These are phyloP conservation scores for Spinacia oleracea DNA, from an alignment of 179 eudicot genomes.

Conservation along the genomic window DNA sequence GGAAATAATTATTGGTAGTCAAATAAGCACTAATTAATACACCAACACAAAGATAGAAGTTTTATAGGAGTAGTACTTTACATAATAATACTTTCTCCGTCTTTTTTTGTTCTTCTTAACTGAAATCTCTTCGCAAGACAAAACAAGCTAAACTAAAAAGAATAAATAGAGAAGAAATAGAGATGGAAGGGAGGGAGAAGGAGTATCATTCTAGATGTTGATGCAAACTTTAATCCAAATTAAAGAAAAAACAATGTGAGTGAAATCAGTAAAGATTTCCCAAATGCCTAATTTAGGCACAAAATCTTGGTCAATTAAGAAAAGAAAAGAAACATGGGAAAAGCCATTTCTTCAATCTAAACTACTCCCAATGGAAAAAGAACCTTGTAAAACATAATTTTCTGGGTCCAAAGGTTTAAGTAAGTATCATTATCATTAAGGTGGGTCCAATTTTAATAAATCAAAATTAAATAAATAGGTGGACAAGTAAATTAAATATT, in stretches of 20 bases:
- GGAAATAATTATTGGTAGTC: background rate
- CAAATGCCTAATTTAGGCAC: constrained; percentile 15
- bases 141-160: no score
- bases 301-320: constrained; percentile 13
- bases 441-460: constrained; percentile 20
- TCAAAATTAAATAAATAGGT: constrained; percentile 1
- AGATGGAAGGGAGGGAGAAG: no score
- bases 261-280: constrained; percentile 27
- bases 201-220: constrained; percentile 35
- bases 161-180: background rate
- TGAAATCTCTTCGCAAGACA: no score
- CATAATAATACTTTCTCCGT: no score
- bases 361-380: constrained; percentile 14
- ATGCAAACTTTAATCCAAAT: constrained; percentile 34
- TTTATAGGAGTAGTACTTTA: no score
- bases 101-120: no score
- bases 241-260: constrained; percentile 29
- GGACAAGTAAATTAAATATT: constrained; percentile 6
- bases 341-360: background rate
- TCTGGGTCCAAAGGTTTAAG: constrained; percentile 22
- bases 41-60: no score
- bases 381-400: constrained; percentile 14
- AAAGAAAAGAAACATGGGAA: constrained; percentile 22
- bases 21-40: background rate
- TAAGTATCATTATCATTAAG: constrained; percentile 20